Evolutionary conservation across 2,329 filamentous ascomycete species (phyloP).

Genomic region (Harringtonia lauricola): DNA sequence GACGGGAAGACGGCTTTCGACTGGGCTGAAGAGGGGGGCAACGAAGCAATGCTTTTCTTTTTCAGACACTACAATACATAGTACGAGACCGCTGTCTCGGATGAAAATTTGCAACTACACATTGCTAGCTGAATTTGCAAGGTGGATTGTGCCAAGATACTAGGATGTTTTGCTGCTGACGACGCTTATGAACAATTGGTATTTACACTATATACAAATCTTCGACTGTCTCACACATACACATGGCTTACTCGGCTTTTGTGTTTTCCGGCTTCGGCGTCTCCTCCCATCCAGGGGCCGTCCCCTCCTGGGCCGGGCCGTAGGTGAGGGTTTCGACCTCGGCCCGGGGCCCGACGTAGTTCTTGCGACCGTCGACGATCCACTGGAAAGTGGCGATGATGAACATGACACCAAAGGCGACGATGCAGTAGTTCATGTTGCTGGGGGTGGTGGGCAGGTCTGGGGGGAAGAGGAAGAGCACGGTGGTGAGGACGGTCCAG

Average conservation of each 20-base stretch:
- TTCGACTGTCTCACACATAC: too few relatives aligned
- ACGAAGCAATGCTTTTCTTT: too few relatives aligned
- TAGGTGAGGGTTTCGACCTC: not conserved
- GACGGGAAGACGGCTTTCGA: too few relatives aligned
- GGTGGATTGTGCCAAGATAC: too few relatives aligned
- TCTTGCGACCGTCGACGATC: constrained; percentile 36
- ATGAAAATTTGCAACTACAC: too few relatives aligned
- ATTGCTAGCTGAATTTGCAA: too few relatives aligned
- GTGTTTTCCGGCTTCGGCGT: not conserved
- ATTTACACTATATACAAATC: not conserved
- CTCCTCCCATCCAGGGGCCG: not conserved
- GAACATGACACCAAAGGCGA: constrained; percentile 35
- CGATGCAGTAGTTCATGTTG: constrained; percentile 55
- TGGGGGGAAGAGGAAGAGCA: constrained; percentile 66
- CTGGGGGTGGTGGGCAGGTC: constrained; percentile 48
- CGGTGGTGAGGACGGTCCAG: constrained; percentile 60
- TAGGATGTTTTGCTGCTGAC: too few relatives aligned
- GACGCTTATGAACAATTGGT: too few relatives aligned
- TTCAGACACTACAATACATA: too few relatives aligned
- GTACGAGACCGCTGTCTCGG: too few relatives aligned
- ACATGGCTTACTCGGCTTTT: not conserved
- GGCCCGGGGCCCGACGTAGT: constrained; percentile 28
- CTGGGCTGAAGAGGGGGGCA: too few relatives aligned
- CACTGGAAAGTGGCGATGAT: constrained; percentile 31
- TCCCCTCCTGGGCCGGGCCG: constrained; percentile 3